These are phyloP conservation scores for Saksenaea vasiformis DNA, from an alignment of 371 early-diverging fungal genomes.

Conservation along the genomic window DNA sequence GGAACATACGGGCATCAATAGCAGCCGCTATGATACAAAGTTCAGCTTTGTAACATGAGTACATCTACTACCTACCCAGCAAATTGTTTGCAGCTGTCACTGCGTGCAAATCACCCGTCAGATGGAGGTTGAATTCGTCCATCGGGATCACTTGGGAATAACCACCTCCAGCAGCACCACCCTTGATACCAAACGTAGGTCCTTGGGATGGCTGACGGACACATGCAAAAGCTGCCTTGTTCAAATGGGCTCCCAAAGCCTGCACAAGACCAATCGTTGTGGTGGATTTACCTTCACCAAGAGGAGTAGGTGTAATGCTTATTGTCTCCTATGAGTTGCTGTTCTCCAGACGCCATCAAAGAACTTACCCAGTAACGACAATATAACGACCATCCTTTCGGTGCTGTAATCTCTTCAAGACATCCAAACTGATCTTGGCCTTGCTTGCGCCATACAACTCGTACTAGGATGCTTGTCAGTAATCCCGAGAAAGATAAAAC, in stretches of 20 bases:
- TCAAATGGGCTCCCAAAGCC: constrained; percentile 91
- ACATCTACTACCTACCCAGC: constrained; percentile 15
- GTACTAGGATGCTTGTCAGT: constrained; percentile 44
- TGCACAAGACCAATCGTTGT: constrained; percentile 94
- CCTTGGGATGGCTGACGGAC: constrained; percentile 97
- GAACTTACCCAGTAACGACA: constrained; percentile 86
- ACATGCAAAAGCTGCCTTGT: constrained; percentile 89
- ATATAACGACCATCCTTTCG: constrained; percentile 88
- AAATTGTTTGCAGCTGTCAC: constrained; percentile 97
- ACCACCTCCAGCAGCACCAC: constrained; percentile 98
- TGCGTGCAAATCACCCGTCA: constrained; percentile 98
- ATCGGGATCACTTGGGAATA: constrained; percentile 98
- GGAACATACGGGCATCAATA: constrained; percentile 96
- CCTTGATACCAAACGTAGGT: constrained; percentile 98
- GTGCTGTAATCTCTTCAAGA: constrained; percentile 79
- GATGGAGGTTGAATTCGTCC: constrained; percentile 97
- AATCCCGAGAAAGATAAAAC: background rate
- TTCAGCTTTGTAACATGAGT: background rate
- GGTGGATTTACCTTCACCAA: constrained; percentile 98
- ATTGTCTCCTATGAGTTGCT: background rate
- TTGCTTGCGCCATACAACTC: constrained; percentile 89
- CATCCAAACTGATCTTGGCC: constrained; percentile 86
- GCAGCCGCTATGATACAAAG: constrained; percentile 77
- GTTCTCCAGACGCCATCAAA: background rate
- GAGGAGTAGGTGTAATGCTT: constrained; percentile 95